A percentile compares a stretch with the other conserved stretches of the same genome.
These are phyloP conservation scores for Oryza punctata DNA, from an alignment of 176 grass and related monocot genomes.

Conservation along the genomic window DNA sequence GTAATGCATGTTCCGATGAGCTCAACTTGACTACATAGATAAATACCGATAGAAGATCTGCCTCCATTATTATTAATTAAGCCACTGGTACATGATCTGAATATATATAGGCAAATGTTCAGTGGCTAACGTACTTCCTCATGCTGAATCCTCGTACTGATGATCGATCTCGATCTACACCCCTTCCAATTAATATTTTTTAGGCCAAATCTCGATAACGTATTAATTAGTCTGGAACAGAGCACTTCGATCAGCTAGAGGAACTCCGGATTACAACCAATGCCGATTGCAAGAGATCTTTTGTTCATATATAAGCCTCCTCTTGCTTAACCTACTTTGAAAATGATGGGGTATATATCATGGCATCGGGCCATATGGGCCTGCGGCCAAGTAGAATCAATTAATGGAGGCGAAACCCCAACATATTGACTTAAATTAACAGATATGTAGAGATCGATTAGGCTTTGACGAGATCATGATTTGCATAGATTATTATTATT, in stretches of 20 bases:
- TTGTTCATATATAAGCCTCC: not conserved
- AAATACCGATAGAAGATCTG: not conserved
- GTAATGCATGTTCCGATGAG: not conserved
- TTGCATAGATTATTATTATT: no score
- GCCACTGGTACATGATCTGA: not conserved
- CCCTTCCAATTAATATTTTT: not conserved
- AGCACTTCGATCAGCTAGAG: not conserved
- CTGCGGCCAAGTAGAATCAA: no score
- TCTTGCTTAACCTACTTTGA: not conserved
- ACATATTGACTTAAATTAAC: no score
- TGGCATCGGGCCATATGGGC: no score
- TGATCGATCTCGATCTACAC: not conserved
- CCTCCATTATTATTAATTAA: not conserved
- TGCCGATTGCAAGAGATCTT: not conserved
- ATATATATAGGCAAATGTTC: not conserved
- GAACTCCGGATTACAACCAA: not conserved
- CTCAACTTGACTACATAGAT: not conserved
- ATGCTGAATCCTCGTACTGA: not conserved
- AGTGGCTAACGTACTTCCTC: not conserved
- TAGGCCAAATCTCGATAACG: no score
- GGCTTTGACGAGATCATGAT: no score
- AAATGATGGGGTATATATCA: no score
- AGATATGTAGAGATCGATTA: no score
- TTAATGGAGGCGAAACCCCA: no score
- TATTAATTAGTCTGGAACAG: not conserved